These are phyloP conservation scores for Penicillium malachiteum DNA, from an alignment of 495 filamentous ascomycete genomes.

Conservation along the genomic window DNA sequence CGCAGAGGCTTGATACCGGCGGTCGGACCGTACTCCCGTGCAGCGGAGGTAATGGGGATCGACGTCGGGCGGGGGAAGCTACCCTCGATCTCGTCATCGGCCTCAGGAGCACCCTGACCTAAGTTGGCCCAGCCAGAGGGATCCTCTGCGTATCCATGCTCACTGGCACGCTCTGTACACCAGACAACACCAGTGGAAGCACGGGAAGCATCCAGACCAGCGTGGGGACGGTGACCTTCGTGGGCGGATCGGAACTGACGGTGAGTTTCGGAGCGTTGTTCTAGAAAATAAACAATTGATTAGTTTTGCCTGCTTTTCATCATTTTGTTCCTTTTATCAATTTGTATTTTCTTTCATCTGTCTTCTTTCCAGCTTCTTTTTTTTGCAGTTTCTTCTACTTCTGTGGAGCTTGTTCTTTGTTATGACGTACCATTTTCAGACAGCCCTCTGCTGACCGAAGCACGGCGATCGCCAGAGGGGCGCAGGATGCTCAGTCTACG, in stretches of 20 bases:
- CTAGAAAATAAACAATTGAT: constrained; percentile 28
- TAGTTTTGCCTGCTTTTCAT: constrained; percentile 5
- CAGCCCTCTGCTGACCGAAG: constrained; percentile 40
- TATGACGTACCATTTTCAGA: constrained; percentile 43
- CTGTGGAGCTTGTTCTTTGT: background rate
- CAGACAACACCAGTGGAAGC: constrained; percentile 83
- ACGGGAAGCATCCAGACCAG: constrained; percentile 81
- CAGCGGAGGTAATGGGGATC: constrained; percentile 72
- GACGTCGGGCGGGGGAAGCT: constrained; percentile 83
- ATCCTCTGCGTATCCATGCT: constrained; percentile 79
- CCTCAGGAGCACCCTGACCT: constrained; percentile 92
- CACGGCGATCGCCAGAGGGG: constrained; percentile 36
- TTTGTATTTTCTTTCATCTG: too few species aligned
- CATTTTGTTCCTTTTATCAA: too few species aligned
- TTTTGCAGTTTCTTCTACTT: background rate
- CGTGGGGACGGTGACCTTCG: constrained; percentile 85
- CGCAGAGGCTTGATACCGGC: constrained; percentile 89
- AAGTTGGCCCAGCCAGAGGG: constrained; percentile 88
- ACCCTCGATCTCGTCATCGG: constrained; percentile 87
- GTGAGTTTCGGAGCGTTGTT: constrained; percentile 77
- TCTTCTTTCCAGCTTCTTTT: too few species aligned
- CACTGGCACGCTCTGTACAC: constrained; percentile 78
- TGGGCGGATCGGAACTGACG: constrained; percentile 82
- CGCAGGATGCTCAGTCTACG: constrained; percentile 48
- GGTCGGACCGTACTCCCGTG: constrained; percentile 89